A percentile compares a stretch with the other conserved stretches of the same genome.
These are phyloP conservation scores for Artemisia tridentata DNA, from an alignment of 129 eudicot genomes.

Conservation along the genomic window DNA sequence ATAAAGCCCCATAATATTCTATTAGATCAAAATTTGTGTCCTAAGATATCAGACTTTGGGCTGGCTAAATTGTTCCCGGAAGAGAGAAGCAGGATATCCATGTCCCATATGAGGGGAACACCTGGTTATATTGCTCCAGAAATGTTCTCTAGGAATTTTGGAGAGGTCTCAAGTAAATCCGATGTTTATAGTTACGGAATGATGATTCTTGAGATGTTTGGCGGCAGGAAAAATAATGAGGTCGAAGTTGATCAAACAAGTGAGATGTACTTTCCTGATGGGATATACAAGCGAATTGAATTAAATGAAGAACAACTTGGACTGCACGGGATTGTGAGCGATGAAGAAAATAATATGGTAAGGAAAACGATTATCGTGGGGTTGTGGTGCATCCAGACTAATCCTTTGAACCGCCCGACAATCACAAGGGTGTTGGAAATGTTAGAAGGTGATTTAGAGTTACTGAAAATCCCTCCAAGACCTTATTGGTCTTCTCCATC, in stretches of 20 bases:
- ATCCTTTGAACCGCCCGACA: constrained; percentile 38
- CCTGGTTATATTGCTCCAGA: constrained; percentile 36
- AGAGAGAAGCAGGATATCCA: background rate
- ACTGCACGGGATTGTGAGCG: constrained; percentile 11
- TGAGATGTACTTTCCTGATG: constrained; percentile 37
- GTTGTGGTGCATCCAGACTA: constrained; percentile 54
- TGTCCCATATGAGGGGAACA: constrained; percentile 1
- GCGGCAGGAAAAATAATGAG: constrained; percentile 34
- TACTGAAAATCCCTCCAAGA: constrained; percentile 38
- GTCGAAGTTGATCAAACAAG: constrained; percentile 22
- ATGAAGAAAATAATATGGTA: constrained; percentile 23
- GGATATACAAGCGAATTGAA: constrained; percentile 31
- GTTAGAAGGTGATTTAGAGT: constrained; percentile 41
- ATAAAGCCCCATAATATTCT: no score
- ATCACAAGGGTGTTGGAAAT: constrained; percentile 42
- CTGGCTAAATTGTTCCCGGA: background rate
- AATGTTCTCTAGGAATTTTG: constrained; percentile 26
- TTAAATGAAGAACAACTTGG: constrained; percentile 8
- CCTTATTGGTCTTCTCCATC: constrained; percentile 33
- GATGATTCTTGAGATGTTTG: constrained; percentile 45
- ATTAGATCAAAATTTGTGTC: background rate
- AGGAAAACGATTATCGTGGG: constrained; percentile 49
- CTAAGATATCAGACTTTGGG: background rate
- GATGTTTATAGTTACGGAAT: constrained; percentile 51
- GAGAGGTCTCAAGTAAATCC: constrained; percentile 30